Evolutionary conservation across 495 filamentous ascomycete species (phyloP).

Genomic region (Xylaria bambusicola): DNA sequence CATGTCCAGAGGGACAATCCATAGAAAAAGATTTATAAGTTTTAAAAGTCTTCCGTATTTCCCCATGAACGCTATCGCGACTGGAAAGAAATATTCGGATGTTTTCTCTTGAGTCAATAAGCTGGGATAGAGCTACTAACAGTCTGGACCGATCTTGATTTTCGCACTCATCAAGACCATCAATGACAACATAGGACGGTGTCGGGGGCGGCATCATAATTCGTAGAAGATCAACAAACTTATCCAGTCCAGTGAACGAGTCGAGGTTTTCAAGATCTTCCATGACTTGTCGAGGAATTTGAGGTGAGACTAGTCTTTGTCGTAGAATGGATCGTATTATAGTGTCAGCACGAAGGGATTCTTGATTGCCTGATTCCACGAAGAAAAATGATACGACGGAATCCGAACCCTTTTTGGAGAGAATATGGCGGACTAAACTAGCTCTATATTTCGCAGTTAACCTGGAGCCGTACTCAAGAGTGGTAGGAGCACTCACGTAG

Average conservation of each 20-base stretch:
- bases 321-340: not conserved
- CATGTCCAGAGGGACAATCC: not conserved
- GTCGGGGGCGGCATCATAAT: not conserved
- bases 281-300: not conserved
- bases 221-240: not conserved
- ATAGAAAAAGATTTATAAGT: not conserved
- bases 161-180: slow-evolving; percentile 1
- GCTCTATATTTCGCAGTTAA: not conserved
- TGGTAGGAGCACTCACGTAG: not conserved
- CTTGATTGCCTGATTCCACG: not conserved
- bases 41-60: not conserved
- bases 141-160: not conserved
- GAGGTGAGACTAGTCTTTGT: not conserved
- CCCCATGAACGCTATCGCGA: not conserved
- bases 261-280: not conserved
- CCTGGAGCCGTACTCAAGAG: not conserved
- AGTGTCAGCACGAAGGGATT: not conserved
- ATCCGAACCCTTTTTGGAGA: not conserved
- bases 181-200: not conserved
- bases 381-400: slow-evolving; percentile 1
- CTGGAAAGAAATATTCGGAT: not conserved
- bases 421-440: not conserved
- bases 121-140: not conserved
- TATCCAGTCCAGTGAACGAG: not conserved
- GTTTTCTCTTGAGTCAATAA: not conserved